Conservation (phyloP, 495 filamentous ascomycete species). For the Aspergillus sparsus region DNA sequence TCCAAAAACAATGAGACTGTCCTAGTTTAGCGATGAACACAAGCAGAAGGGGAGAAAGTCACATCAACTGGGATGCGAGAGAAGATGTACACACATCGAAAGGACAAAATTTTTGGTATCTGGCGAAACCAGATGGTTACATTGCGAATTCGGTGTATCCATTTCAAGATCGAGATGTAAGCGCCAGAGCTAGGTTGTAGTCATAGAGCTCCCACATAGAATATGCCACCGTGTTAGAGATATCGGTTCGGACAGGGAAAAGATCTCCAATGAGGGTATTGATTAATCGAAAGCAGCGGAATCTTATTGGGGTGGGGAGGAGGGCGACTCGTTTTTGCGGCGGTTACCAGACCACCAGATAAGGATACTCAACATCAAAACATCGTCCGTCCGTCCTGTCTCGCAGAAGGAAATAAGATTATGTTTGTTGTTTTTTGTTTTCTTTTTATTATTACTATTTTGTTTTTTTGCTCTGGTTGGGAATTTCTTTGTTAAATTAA, state of each 20-base stretch:
- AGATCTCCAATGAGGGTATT: background rate
- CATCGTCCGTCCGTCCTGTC: constrained; percentile 3
- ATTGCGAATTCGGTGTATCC: constrained; percentile 34
- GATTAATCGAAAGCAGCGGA: background rate
- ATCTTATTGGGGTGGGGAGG: background rate
- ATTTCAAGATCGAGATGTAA: constrained; percentile 20
- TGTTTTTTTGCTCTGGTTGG: constrained; percentile 7
- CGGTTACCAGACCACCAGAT: constrained; percentile 18
- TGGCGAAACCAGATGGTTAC: constrained; percentile 46
- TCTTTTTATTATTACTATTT: background rate
- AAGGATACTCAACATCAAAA: constrained; percentile 6
- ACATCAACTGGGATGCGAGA: background rate
- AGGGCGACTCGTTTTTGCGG: constrained; percentile 1
- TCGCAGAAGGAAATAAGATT: too few species aligned
- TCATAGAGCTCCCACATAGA: constrained; percentile 7
- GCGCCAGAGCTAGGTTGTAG: constrained; percentile 1
- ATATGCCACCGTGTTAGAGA: background rate
- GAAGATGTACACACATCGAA: constrained; percentile 51
- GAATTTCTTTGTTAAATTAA: background rate
- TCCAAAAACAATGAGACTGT: constrained; percentile 81
- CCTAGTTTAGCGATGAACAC: constrained; percentile 8
- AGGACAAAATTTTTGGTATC: constrained; percentile 61
- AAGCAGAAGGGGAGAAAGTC: background rate
- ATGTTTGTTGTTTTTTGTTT: too few species aligned
- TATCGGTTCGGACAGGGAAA: background rate